A percentile compares a stretch with the other conserved stretches of the same genome.
Conservation (phyloP, 2,329 filamentous ascomycete genomes). For the Sarocladium brachiariae region DNA sequence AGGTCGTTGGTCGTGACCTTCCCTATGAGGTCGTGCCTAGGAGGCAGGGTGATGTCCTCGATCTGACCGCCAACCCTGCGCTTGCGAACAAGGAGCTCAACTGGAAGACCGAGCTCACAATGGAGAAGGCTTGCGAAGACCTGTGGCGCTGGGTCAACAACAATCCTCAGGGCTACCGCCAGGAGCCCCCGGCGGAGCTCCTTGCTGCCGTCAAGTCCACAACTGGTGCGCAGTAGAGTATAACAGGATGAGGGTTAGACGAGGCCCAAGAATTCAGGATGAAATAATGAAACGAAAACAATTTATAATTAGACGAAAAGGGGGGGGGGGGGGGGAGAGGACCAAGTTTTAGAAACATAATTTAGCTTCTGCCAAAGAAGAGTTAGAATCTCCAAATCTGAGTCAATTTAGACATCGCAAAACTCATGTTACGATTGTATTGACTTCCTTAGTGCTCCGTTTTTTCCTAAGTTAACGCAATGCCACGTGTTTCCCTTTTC, state of each 20-base stretch:
- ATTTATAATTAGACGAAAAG: neutral
- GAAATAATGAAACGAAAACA: neutral
- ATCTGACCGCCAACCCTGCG: conserved; percentile 86
- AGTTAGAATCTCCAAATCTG: too few relatives aligned
- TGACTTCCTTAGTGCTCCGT: too few relatives aligned
- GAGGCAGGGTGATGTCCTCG: conserved; percentile 82
- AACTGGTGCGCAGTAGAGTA: conserved; percentile 12
- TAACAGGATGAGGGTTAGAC: conserved; percentile 11
- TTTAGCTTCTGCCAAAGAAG: too few relatives aligned
- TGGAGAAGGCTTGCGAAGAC: conserved; percentile 90
- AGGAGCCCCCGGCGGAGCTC: conserved; percentile 80
- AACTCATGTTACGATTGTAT: neutral
- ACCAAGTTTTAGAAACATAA: neutral
- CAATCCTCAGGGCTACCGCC: conserved; percentile 91
- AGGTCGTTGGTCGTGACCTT: conserved; percentile 77
- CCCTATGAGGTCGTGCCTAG: conserved; percentile 80
- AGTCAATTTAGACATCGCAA: neutral
- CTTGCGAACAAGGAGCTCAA: conserved; percentile 82
- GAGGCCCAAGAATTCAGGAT: neutral
- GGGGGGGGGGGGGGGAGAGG: neutral
- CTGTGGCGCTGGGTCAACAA: conserved; percentile 97
- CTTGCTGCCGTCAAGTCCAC: conserved; percentile 54
- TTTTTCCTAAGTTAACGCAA: neutral
- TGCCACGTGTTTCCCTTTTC: neutral
- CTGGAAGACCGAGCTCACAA: conserved; percentile 85